These are phyloP conservation scores for Heritiera fomes DNA, from an alignment of 345 rosid species.

Conservation along the genomic window DNA sequence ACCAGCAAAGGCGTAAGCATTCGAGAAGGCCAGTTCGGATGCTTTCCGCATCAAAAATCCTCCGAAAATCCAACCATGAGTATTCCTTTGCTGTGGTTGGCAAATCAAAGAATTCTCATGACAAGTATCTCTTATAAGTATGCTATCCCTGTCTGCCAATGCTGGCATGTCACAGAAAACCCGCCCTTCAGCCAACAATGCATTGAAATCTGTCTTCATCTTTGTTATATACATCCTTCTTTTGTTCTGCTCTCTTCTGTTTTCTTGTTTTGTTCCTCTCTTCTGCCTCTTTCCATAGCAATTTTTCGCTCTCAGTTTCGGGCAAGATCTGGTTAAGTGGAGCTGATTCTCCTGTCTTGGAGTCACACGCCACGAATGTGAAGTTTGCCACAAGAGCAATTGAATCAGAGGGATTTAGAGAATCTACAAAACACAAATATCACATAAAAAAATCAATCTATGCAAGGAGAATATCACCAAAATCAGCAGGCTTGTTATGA, in stretches of 20 bases:
- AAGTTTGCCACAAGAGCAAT: constrained; percentile 76
- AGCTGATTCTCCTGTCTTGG: constrained; percentile 75
- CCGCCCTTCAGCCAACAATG: constrained; percentile 74
- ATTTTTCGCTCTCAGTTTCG: constrained; percentile 65
- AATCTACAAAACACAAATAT: constrained; percentile 38
- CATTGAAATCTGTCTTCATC: constrained; percentile 58
- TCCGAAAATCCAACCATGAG: constrained; percentile 82
- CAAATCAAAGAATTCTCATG: constrained; percentile 75
- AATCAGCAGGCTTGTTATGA: too few relatives aligned
- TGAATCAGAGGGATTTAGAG: constrained; percentile 41
- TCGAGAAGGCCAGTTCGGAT: constrained; percentile 83
- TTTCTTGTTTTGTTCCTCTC: constrained; percentile 73
- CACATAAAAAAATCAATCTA: too few relatives aligned
- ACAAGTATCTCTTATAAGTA: constrained; percentile 63
- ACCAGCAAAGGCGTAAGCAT: constrained; percentile 83
- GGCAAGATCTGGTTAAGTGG: constrained; percentile 63
- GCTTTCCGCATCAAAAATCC: constrained; percentile 90
- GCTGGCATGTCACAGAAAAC: constrained; percentile 93
- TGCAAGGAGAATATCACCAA: too few relatives aligned
- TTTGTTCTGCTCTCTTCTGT: constrained; percentile 46
- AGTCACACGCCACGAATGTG: constrained; percentile 83
- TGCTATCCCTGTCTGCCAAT: constrained; percentile 82
- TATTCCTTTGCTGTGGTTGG: constrained; percentile 85
- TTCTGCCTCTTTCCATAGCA: constrained; percentile 78
- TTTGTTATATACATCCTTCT: constrained; percentile 31